phyloP scores from a whole-genome alignment of 2,329 filamentous ascomycete species.

The Cryoendolithus antarcticus region DNA sequence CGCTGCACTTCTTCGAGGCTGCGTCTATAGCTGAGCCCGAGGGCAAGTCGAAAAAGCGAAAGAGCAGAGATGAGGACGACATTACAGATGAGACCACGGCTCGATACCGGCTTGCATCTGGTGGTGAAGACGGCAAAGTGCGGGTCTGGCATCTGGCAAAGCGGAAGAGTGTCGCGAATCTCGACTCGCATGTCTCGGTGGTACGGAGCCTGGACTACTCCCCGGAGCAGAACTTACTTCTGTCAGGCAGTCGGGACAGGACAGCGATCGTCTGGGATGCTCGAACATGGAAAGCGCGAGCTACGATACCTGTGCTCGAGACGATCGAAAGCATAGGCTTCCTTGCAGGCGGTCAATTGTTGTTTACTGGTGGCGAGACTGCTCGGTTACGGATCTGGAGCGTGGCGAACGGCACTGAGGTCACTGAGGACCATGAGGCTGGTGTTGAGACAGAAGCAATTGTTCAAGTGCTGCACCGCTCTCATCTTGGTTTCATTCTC shows the following conservation, averaged over 20 bases:
- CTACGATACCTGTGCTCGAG: constrained; percentile 74
- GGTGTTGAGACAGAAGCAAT: constrained; percentile 54
- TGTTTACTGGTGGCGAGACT: constrained; percentile 75
- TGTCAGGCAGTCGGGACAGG: constrained; percentile 84
- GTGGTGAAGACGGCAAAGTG: constrained; percentile 87
- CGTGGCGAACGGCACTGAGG: constrained; percentile 60
- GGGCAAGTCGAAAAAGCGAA: constrained; percentile 30
- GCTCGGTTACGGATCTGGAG: constrained; percentile 78
- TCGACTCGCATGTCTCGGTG: constrained; percentile 90
- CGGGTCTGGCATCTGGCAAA: constrained; percentile 86
- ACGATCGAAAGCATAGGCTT: constrained; percentile 77
- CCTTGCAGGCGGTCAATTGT: constrained; percentile 54
- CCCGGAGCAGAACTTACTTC: constrained; percentile 55
- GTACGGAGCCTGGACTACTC: constrained; percentile 82
- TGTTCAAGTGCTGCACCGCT: constrained; percentile 55
- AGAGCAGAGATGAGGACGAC: constrained; percentile 29
- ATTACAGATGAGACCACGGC: constrained; percentile 38
- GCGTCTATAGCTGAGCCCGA: constrained; percentile 12
- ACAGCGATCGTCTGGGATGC: constrained; percentile 89
- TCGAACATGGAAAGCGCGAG: constrained; percentile 68
- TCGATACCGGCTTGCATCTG: constrained; percentile 73
- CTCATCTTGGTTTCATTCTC: constrained; percentile 56
- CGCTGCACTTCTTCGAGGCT: constrained; percentile 76
- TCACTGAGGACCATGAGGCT: constrained; percentile 60
- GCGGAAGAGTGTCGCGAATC: constrained; percentile 59